These are phyloP conservation scores for Neonectria coccinea DNA, from an alignment of 2,329 filamentous ascomycete genomes.

Conservation along the genomic window DNA sequence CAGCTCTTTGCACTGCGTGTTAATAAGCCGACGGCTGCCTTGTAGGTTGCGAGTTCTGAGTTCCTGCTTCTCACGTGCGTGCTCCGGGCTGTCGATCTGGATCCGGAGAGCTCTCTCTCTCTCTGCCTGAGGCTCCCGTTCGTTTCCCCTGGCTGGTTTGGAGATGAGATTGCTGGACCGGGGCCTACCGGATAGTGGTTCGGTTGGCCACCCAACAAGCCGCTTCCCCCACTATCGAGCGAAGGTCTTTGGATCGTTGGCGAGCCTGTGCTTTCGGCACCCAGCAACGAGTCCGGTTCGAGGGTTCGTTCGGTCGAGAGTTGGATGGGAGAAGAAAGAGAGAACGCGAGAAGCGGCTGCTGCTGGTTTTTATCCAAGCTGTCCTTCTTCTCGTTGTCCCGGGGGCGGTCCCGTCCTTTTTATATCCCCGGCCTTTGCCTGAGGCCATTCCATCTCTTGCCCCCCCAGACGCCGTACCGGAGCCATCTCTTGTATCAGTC, in stretches of 20 bases:
- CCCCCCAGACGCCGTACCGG: constrained; percentile 1
- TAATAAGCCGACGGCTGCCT: constrained; percentile 26
- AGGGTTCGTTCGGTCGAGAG: constrained; percentile 35
- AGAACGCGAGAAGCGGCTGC: constrained; percentile 15
- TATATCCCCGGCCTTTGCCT: constrained; percentile 41
- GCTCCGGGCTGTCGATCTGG: neutral
- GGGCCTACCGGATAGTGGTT: constrained; percentile 24
- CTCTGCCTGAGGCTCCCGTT: constrained; percentile 20
- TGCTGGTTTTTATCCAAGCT: constrained; percentile 21
- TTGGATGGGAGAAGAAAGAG: constrained; percentile 19
- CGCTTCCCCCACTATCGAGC: constrained; percentile 25
- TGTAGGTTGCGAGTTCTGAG: neutral
- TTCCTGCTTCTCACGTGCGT: constrained; percentile 28
- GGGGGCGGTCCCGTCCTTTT: constrained; percentile 42
- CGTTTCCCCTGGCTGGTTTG: neutral
- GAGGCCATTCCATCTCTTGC: constrained; percentile 34
- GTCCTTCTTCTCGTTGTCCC: constrained; percentile 32
- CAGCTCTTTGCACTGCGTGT: constrained; percentile 20
- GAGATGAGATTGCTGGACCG: constrained; percentile 23
- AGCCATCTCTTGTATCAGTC: constrained; percentile 10
- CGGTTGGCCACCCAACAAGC: constrained; percentile 38
- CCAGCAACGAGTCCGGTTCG: constrained; percentile 34
- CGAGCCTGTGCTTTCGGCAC: constrained; percentile 37
- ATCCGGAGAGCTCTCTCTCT: neutral
- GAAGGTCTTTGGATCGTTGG: constrained; percentile 35